Base-by-base conservation (phyloP, 306 rosid species). In the Prunus dulcis region DNA sequence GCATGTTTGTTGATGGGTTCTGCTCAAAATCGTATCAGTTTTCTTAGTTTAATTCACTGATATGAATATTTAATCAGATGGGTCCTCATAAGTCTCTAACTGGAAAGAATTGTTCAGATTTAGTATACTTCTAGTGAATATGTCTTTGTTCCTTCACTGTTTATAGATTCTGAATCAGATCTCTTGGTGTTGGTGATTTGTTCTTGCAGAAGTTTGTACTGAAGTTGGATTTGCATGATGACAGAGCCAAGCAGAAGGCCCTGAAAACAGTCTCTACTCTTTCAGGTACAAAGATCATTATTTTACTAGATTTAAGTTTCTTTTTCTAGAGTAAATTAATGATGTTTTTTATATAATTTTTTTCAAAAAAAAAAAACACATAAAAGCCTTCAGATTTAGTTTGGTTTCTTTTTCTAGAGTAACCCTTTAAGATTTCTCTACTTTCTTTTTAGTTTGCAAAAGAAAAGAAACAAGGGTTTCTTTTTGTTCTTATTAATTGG, bases 171-270 rank as follows among this genome's bases (percentile, higher is more conserved):
- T 69, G 58, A 78, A 30, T 67, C 82, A 70, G 86, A 82, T 64
- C 22, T 75, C 63, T 22, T 75, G 45, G 51, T 71, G 46, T 46
- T 72, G 19, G 18, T 82, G 79, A 51, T 79, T 80, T 79, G 41
- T 79, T 57, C 15, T 81, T 73, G 65, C 93, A 92, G 99, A 96
- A 96, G 85, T 43, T 87, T 63, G 88, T 96, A 50, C 77, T 96
- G 86, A 91, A 85, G 78, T 73, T 96, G 80, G 99, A 87, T 73
- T 81, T 96, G 81, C 86, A 79, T 20, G 97, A 91, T 82, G 93
- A 78, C 86, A 96, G 73, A 75, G 96, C 91, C 75, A 96, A 96
- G 81, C 93, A 92, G 86, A 96, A 89, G 85, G 99, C 99, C 58
- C 57, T 96, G 80, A 96, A 88, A 87, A 87, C 93, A 3, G 93